Percentiles rank a stretch among this genome's conserved stretches.
These are phyloP conservation scores for Delitschia confertaspora DNA, from an alignment of 495 filamentous ascomycete genomes.

Conservation along the genomic window DNA sequence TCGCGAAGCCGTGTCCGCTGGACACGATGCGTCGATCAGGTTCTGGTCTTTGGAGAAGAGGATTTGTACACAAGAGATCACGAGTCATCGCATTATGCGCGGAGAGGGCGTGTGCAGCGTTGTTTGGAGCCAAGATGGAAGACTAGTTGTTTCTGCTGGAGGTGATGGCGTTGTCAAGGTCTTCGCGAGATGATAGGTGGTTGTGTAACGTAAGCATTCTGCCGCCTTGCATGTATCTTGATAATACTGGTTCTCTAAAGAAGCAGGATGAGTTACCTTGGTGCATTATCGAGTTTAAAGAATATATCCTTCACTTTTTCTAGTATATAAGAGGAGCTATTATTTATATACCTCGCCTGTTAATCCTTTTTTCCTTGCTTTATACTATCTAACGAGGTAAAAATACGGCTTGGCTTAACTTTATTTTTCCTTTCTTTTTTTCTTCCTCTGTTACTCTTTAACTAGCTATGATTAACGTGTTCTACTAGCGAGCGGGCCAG, in stretches of 20 bases:
- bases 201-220: too few species aligned
- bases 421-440: background rate
- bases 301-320: background rate
- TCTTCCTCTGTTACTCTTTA: too few species aligned
- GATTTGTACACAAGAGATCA: slow-evolving; percentile 87
- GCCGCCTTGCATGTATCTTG: too few species aligned
- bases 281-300: background rate
- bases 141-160: slow-evolving; percentile 88
- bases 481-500: too few species aligned
- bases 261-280: background rate
- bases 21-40: slow-evolving; percentile 86
- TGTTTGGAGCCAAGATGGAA: slow-evolving; percentile 87
- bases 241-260: background rate
- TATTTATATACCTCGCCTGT: background rate
- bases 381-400: too few species aligned
- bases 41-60: slow-evolving; percentile 98
- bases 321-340: background rate
- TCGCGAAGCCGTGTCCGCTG: slow-evolving; percentile 86
- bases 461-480: too few species aligned
- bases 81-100: slow-evolving; percentile 80
- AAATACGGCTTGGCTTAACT: background rate
- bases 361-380: background rate
- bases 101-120: slow-evolving; percentile 90
- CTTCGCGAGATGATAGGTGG: slow-evolving; percentile 53
- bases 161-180: slow-evolving; percentile 98